Conservation (phyloP, 164 flowering plant species). For the Brasenia schreberi region DNA sequence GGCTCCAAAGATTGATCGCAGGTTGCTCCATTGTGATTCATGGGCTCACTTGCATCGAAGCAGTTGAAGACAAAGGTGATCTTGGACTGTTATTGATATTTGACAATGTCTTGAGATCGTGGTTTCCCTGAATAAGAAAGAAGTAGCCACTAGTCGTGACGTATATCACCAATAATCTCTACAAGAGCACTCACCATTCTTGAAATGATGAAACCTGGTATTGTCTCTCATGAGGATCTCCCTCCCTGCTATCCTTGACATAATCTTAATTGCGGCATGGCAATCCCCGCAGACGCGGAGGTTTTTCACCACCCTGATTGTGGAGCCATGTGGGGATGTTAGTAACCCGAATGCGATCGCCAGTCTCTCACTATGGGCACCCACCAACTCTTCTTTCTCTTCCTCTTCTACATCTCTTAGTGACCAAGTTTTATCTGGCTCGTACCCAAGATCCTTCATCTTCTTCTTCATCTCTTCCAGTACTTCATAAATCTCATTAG, state of each 20-base stretch:
- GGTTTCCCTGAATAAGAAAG: too few species aligned
- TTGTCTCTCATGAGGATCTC: conserved; percentile 17
- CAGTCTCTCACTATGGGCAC: conserved; percentile 63
- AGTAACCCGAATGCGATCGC: conserved; percentile 52
- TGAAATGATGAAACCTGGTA: conserved; percentile 18
- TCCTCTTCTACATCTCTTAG: conserved; percentile 69
- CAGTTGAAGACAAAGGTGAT: too few species aligned
- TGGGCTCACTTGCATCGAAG: too few species aligned
- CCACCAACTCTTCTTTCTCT: conserved; percentile 65
- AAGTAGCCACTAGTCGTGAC: too few species aligned
- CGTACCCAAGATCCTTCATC: conserved; percentile 40
- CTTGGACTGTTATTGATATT: too few species aligned
- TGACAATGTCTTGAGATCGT: too few species aligned
- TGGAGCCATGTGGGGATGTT: conserved; percentile 4
- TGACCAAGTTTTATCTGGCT: conserved; percentile 35
- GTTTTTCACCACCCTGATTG: conserved; percentile 12
- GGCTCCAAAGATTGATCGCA: too few species aligned
- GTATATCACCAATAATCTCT: conserved; percentile 10
- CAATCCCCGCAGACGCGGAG: conserved; percentile 18
- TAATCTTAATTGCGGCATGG: conserved; percentile 14
- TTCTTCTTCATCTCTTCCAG: conserved; percentile 30
- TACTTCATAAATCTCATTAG: conserved; percentile 25
- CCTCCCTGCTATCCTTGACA: conserved; percentile 6
- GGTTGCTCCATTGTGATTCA: too few species aligned
- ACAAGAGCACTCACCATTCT: conserved; percentile 14